A percentile compares a stretch with the other conserved stretches of the same genome.
phyloP scores from a whole-genome alignment of 192 early-diverging fungal genomes.

The Entophlyctis helioformis region DNA sequence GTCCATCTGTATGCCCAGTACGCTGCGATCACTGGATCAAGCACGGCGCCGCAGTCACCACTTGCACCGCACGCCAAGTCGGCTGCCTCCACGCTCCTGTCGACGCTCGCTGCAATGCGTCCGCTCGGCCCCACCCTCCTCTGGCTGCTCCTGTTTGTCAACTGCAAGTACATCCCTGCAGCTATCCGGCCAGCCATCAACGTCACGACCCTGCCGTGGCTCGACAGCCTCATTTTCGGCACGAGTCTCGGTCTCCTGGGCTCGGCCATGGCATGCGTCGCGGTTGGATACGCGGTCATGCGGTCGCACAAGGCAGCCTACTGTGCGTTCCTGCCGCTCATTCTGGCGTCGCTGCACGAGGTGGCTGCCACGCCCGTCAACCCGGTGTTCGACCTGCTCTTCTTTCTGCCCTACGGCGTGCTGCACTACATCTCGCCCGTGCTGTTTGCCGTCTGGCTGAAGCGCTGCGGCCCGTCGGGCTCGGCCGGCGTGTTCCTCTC shows the following conservation, averaged over 20 bases:
- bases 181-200: constrained; percentile 44
- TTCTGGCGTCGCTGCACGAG: constrained; percentile 28
- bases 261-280: constrained; percentile 7
- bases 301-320: constrained; percentile 2
- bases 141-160: constrained; percentile 15
- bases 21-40: too few species aligned
- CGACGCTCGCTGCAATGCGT: too few species aligned
- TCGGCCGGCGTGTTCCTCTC: constrained; percentile 37
- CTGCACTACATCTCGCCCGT: constrained; percentile 57
- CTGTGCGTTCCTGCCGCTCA: constrained; percentile 11
- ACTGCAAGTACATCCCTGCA: constrained; percentile 18
- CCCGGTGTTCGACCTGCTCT: constrained; percentile 45
- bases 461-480: constrained; percentile 36
- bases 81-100: too few species aligned
- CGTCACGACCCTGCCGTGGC: constrained; percentile 48
- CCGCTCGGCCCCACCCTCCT: too few species aligned
- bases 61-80: too few species aligned
- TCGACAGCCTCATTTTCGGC: constrained; percentile 58
- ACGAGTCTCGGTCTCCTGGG: constrained; percentile 26
- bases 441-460: constrained; percentile 31
- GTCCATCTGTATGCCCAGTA: too few species aligned
- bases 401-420: constrained; percentile 67
- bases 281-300: constrained; percentile 6
- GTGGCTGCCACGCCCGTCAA: constrained; percentile 41
- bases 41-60: too few species aligned